phyloP scores from a whole-genome alignment of 2,329 filamentous ascomycete species.

The Nemania sp. region DNA sequence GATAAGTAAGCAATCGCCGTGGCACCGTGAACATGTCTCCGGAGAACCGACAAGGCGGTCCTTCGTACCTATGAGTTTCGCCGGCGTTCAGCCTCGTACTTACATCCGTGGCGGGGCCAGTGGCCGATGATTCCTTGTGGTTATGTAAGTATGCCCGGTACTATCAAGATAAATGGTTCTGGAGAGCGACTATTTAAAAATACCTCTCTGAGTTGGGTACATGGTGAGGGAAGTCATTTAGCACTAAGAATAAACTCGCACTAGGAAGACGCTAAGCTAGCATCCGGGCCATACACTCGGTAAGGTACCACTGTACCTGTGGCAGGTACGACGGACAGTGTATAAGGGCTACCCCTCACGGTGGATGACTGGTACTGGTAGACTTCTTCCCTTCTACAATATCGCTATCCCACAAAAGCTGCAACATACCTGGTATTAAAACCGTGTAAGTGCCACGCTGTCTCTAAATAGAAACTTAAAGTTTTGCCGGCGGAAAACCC shows the following conservation, averaged over 20 bases:
- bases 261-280: constrained; percentile 14
- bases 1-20: not conserved
- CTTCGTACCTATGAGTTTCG: not conserved
- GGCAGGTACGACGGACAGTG: too few species aligned
- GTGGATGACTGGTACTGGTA: too few species aligned
- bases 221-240: constrained; percentile 1
- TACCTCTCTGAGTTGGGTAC: not conserved
- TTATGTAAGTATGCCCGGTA: not conserved
- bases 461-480: too few species aligned
- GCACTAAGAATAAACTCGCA: constrained; percentile 6
- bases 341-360: too few species aligned
- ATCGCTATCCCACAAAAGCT: too few species aligned
- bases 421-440: too few species aligned
- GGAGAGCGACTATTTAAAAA: constrained; percentile 7
- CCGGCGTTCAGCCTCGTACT: not conserved
- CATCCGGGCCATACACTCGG: constrained; percentile 13
- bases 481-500: too few species aligned
- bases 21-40: not conserved
- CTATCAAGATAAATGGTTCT: not conserved
- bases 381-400: too few species aligned
- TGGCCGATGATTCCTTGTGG: constrained; percentile 3
- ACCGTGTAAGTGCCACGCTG: too few species aligned
- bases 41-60: not conserved
- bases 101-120: not conserved
- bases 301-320: too few species aligned